Percentiles rank a stretch among this genome's conserved stretches.
These are phyloP conservation scores for Ophiobolus disseminans DNA, from an alignment of 2,329 filamentous ascomycete genomes.

Conservation along the genomic window DNA sequence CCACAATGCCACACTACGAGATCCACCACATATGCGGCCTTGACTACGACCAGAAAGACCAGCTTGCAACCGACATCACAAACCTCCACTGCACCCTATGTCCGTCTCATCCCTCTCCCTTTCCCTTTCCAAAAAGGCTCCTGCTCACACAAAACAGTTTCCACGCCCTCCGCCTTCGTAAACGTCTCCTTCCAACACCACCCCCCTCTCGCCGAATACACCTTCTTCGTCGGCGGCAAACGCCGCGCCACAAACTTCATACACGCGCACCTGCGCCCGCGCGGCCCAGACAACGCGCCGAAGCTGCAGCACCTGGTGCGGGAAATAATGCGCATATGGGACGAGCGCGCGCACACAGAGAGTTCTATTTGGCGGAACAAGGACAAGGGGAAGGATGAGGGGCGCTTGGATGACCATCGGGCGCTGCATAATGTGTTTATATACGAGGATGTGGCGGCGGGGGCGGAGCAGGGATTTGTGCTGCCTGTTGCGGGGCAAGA, in stretches of 20 bases:
- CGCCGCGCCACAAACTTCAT: constrained; percentile 28
- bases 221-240: constrained; percentile 1
- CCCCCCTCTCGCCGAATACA: constrained; percentile 1
- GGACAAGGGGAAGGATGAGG: constrained; percentile 3
- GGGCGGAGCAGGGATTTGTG: constrained; percentile 35
- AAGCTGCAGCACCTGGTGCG: constrained; percentile 18
- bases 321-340: constrained; percentile 26
- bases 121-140: neutral
- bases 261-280: constrained; percentile 29
- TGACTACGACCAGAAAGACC: constrained; percentile 45
- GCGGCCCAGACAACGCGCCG: constrained; percentile 10
- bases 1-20: constrained; percentile 55
- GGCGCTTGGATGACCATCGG: constrained; percentile 18
- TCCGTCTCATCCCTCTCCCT: neutral
- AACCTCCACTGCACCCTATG: constrained; percentile 46
- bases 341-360: constrained; percentile 13
- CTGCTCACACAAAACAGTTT: constrained; percentile 27
- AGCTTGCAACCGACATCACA: constrained; percentile 52
- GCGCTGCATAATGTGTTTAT: constrained; percentile 37
- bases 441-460: constrained; percentile 34
- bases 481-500: constrained; percentile 33
- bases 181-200: constrained; percentile 47
- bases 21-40: constrained; percentile 48
- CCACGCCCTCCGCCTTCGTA: constrained; percentile 53
- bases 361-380: too few species aligned